These are phyloP conservation scores for Penicillium sp. DNA, from an alignment of 2,329 filamentous ascomycete genomes.

Conservation along the genomic window DNA sequence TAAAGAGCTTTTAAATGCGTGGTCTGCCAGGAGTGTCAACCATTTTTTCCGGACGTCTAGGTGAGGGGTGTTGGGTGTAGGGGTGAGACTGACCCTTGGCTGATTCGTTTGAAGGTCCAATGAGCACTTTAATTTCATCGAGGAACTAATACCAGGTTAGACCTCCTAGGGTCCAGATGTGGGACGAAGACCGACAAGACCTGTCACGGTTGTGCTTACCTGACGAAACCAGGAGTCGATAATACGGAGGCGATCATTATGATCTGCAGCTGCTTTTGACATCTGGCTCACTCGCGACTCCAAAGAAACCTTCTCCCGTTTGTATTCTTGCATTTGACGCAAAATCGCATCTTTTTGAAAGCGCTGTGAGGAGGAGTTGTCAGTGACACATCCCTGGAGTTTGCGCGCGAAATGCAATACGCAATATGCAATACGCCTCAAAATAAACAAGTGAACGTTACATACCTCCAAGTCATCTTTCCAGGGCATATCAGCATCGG, in stretches of 20 bases:
- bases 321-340: constrained; percentile 97
- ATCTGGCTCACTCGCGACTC: constrained; percentile 80
- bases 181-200: not conserved
- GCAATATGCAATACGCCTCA: not conserved
- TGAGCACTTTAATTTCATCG: constrained; percentile 48
- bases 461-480: constrained; percentile 73
- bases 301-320: constrained; percentile 79
- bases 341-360: constrained; percentile 96
- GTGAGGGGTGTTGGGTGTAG: not conserved
- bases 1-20: constrained; percentile 53
- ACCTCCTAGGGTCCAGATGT: not conserved
- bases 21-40: constrained; percentile 16
- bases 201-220: constrained; percentile 53
- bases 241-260: constrained; percentile 88
- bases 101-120: constrained; percentile 31
- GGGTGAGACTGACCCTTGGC: constrained; percentile 29
- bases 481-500: constrained; percentile 67
- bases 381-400: constrained; percentile 28
- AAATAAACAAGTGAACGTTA: constrained; percentile 20
- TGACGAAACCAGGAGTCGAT: constrained; percentile 95
- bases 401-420: not conserved
- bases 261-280: constrained; percentile 72
- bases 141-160: constrained; percentile 37
- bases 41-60: not conserved
- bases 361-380: constrained; percentile 55